phyloP scores from a whole-genome alignment of 2,329 filamentous ascomycete species.

The Talaromyces sp. region DNA sequence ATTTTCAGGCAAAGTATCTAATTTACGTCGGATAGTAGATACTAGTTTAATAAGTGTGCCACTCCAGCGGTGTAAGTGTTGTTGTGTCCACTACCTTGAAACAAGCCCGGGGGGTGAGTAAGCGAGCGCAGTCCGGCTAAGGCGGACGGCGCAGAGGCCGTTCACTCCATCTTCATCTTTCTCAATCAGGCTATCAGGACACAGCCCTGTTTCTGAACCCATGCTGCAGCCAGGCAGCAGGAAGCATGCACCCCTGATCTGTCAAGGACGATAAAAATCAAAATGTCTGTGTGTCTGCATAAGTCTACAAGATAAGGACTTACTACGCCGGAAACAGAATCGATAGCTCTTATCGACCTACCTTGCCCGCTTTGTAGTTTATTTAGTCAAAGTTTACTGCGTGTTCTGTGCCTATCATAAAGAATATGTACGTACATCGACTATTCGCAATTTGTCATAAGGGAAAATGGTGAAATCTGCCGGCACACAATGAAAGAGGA shows the following conservation, averaged over 20 bases:
- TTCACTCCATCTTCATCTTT: background rate
- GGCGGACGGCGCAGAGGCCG: background rate
- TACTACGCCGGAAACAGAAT: background rate
- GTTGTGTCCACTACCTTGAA: background rate
- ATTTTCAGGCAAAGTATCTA: background rate
- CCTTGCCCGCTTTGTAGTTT: background rate
- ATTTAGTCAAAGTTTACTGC: background rate
- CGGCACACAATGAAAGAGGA: background rate
- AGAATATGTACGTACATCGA: background rate
- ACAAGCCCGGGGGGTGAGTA: background rate
- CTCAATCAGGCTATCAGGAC: background rate
- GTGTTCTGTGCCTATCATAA: background rate
- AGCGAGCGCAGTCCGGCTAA: background rate
- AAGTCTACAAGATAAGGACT: background rate
- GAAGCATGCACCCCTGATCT: slow-evolving; percentile 2
- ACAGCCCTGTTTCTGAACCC: background rate
- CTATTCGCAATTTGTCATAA: background rate
- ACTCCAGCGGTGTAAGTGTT: background rate
- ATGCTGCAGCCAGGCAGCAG: background rate
- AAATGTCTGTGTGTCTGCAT: slow-evolving; percentile 11
- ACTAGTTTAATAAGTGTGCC: slow-evolving; percentile 7
- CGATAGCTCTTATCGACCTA: slow-evolving; percentile 5
- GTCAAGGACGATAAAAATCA: background rate
- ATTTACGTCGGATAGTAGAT: background rate
- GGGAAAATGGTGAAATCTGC: background rate